These are phyloP conservation scores for Bacidia gigantensis DNA, from an alignment of 495 filamentous ascomycete species.

Conservation along the genomic window DNA sequence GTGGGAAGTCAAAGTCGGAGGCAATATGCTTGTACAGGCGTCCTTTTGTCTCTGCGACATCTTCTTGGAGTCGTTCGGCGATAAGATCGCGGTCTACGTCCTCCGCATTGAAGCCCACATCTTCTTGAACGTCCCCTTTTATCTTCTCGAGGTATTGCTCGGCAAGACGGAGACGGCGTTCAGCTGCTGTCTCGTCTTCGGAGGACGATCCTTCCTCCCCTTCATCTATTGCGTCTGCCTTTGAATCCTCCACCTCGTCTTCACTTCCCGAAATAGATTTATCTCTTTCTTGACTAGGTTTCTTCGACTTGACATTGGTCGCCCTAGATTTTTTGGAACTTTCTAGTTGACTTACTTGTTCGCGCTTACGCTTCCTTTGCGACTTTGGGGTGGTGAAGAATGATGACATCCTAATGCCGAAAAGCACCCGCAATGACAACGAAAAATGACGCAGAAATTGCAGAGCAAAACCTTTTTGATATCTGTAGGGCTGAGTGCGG, in stretches of 20 bases:
- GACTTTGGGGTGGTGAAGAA: constrained; percentile 71
- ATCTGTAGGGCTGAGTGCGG: not conserved
- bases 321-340: constrained; percentile 30
- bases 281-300: constrained; percentile 33
- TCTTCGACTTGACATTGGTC: constrained; percentile 13
- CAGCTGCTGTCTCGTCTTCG: constrained; percentile 71
- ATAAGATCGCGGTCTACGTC: constrained; percentile 87
- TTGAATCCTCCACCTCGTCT: constrained; percentile 41
- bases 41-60: constrained; percentile 87
- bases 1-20: constrained; percentile 47
- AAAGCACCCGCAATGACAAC: not conserved
- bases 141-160: constrained; percentile 90
- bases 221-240: constrained; percentile 16
- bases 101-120: constrained; percentile 74
- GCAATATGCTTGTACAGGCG: constrained; percentile 70
- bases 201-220: constrained; percentile 39
- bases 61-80: constrained; percentile 76
- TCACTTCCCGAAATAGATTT: constrained; percentile 86
- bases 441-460: not conserved
- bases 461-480: not conserved
- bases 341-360: constrained; percentile 32
- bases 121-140: constrained; percentile 61
- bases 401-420: constrained; percentile 60
- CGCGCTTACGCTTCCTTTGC: constrained; percentile 68
- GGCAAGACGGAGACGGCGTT: constrained; percentile 74